Percentiles rank a stretch among this genome's conserved stretches.
These are phyloP conservation scores for Colletotrichum acutatum DNA, from an alignment of 2,329 filamentous ascomycete genomes.

Conservation along the genomic window DNA sequence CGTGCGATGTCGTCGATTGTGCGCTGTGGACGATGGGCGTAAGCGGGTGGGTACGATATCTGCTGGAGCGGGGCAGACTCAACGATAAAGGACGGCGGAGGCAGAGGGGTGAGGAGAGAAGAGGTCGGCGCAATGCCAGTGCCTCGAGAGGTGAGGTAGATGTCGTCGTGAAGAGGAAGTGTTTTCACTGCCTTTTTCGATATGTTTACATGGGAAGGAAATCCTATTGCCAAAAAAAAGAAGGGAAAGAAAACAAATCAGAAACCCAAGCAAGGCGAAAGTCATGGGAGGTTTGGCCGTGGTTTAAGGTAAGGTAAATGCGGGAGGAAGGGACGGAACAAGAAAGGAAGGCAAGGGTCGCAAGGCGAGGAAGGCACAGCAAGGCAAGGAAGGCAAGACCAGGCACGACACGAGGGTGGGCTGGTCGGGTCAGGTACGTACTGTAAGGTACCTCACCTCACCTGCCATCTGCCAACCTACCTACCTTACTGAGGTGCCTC, in stretches of 20 bases:
- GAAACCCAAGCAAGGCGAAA: neutral
- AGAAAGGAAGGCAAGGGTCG: conserved; percentile 25
- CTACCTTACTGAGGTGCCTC: too few relatives aligned
- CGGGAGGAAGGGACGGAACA: conserved; percentile 34
- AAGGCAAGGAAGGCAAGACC: conserved; percentile 15
- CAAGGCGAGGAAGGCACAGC: conserved; percentile 18
- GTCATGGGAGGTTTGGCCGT: conserved; percentile 4
- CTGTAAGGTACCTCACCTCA: neutral
- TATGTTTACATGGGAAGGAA: neutral
- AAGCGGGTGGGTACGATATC: neutral
- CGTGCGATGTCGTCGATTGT: neutral
- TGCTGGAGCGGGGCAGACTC: conserved; percentile 27
- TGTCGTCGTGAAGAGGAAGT: neutral
- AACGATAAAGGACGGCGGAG: neutral
- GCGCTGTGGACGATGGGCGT: neutral
- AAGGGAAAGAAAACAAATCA: neutral
- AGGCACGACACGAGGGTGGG: conserved; percentile 26
- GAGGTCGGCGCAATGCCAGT: conserved; percentile 30
- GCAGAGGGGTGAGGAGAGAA: neutral
- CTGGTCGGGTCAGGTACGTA: conserved; percentile 2
- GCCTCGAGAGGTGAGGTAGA: neutral
- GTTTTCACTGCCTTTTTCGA: neutral
- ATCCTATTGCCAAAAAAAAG: conserved; percentile 7
- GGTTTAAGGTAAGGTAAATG: conserved; percentile 30
- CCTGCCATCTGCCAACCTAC: too few relatives aligned